A percentile compares a stretch with the other conserved stretches of the same genome.
Conservation (phyloP, 2,329 filamentous ascomycete genomes). For the Escovopsis weberi region DNA sequence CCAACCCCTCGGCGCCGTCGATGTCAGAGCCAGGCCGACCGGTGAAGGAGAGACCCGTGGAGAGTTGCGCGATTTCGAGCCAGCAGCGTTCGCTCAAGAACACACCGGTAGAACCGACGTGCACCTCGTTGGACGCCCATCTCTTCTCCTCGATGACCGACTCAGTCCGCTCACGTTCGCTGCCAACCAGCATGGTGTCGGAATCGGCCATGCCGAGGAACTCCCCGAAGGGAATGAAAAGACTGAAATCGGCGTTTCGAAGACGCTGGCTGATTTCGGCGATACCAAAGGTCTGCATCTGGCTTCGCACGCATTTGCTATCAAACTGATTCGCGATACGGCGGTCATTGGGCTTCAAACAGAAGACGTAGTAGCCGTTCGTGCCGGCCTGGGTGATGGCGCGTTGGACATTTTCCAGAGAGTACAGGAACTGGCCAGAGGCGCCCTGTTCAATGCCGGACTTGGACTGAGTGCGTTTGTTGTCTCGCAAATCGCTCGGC, state of each 20-base stretch:
- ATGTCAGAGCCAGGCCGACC: slow-evolving; percentile 38
- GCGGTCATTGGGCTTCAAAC: slow-evolving; percentile 90
- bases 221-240: slow-evolving; percentile 91
- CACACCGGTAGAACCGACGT: slow-evolving; percentile 80
- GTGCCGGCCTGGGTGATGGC: slow-evolving; percentile 69
- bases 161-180: slow-evolving; percentile 82
- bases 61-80: slow-evolving; percentile 72
- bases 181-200: slow-evolving; percentile 76
- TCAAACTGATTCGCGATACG: slow-evolving; percentile 98
- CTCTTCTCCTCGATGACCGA: slow-evolving; percentile 81
- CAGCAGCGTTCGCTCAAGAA: slow-evolving; percentile 94
- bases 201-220: slow-evolving; percentile 80
- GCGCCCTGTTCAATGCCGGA: slow-evolving; percentile 58
- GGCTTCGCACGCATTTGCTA: slow-evolving; percentile 91
- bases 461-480: slow-evolving; percentile 19
- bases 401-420: slow-evolving; percentile 81
- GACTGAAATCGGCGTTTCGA: slow-evolving; percentile 83
- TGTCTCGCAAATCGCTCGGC: slow-evolving; percentile 31
- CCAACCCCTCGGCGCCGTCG: slow-evolving; percentile 47
- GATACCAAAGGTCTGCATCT: slow-evolving; percentile 90
- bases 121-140: slow-evolving; percentile 85
- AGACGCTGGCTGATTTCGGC: slow-evolving; percentile 92
- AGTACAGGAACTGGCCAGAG: slow-evolving; percentile 79
- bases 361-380: slow-evolving; percentile 94
- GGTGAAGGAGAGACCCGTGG: slow-evolving; percentile 43